Base-by-base conservation (phyloP, 2,329 filamentous ascomycete species). In the Colletotrichum limetticola region DNA sequence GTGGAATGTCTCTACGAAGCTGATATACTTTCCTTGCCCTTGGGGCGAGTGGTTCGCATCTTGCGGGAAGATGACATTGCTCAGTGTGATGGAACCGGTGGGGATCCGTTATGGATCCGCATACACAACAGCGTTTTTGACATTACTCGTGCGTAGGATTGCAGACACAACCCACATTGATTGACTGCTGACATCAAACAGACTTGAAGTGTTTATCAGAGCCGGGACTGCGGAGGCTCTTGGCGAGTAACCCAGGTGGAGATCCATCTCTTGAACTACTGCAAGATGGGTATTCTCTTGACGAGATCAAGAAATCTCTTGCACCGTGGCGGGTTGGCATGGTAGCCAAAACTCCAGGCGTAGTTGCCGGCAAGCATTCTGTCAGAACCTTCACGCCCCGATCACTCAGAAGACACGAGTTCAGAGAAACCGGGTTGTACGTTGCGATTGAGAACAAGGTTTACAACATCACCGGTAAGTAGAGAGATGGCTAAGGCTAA, bases 401-500 rank as follows among this genome's bases (percentile, higher is more conserved):
- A 7, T 49, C 58, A 46, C 57, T 74, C 4, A 61, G 65, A 5
- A 61, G 61, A 49, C 58, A 64, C 16, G 61, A 74, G 30, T 67
- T 69, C 24, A 53, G 28, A n/a, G 57, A 67, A 22, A 68, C 57
- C 26, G 37, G 63, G 11, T 63, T 71, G 57, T 75, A 72, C 1
- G 53, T 73, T 9, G 52, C 60, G 3, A 60, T 76, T 11, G 61
- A 66, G 2, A 58, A 42, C 3, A 66, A 69, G 30, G 71, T 76
- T 3, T 76, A 76, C 61, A 65, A 76, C 32, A 67, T 75, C 8
- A 74, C 71, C 11, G 57, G 75, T 74, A 12, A 56, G 62, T 57
- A 11, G 1, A 30, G 0, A n/a, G 42, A 9, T 24, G 3, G 1
- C 7, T 7, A 5, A 12, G 6, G 8, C 1, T 2, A 7, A 53